Conservation (phyloP, 306 rosid genomes). For the Cucumis sativus region DNA sequence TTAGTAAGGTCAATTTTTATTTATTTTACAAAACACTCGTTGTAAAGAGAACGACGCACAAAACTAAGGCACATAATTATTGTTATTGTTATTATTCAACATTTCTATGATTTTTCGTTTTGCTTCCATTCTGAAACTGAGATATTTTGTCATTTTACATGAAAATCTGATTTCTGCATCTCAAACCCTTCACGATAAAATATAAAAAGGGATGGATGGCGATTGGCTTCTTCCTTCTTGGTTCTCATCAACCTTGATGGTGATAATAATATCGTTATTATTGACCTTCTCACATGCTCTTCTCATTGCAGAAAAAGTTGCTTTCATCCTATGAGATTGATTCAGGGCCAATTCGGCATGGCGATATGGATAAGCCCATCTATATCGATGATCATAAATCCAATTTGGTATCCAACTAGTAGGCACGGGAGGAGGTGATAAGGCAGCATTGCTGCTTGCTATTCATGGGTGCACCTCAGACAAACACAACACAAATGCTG, state of each 20-base stretch:
- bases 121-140: background rate
- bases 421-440: background rate
- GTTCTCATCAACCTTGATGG: background rate
- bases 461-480: background rate
- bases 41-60: background rate
- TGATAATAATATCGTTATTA: too few species aligned
- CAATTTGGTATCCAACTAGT: background rate
- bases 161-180: background rate
- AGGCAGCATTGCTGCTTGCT: background rate
- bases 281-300: background rate
- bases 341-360: conserved; percentile 17
- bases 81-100: too few species aligned
- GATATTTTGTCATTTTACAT: background rate
- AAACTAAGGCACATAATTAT: too few species aligned
- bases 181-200: background rate
- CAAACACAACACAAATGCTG: background rate
- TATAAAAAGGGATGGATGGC: background rate
- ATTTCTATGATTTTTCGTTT: too few species aligned
- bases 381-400: conserved; percentile 8
- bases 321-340: conserved; percentile 62
- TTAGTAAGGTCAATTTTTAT: too few species aligned
- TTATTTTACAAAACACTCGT: too few species aligned
- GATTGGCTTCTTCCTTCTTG: background rate
- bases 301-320: conserved; percentile 41
- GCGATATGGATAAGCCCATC: conserved; percentile 16